Evolutionary conservation across 179 eudicot species (phyloP).

Genomic region (Spergularia azorica): DNA sequence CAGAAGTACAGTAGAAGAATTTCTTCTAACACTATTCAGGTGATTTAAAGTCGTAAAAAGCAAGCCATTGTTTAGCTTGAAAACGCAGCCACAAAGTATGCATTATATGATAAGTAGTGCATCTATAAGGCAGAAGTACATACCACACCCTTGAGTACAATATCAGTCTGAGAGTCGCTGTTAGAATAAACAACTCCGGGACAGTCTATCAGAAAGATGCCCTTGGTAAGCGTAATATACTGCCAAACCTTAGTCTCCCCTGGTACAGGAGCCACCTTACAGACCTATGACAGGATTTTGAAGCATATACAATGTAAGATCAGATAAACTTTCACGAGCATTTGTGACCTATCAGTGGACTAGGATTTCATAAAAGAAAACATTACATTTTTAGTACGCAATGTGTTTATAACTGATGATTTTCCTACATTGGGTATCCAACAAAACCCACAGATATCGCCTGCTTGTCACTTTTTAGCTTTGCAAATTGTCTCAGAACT

Average conservation of each 20-base stretch:
- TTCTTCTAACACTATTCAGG: neutral
- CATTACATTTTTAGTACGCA: conserved; percentile 86
- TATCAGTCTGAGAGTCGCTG: conserved; percentile 83
- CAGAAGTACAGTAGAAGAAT: neutral
- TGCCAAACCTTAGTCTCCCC: conserved; percentile 98
- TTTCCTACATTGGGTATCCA: conserved; percentile 97
- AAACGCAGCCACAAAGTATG: neutral
- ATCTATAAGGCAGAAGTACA: conserved; percentile 26
- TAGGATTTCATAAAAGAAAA: neutral
- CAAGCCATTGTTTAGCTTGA: neutral
- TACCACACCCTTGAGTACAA: conserved; percentile 98
- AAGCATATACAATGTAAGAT: neutral
- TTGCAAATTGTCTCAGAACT: conserved; percentile 82
- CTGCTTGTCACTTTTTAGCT: conserved; percentile 82
- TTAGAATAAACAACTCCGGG: conserved; percentile 95
- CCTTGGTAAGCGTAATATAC: conserved; percentile 87
- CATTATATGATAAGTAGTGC: neutral
- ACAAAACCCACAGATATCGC: conserved; percentile 94
- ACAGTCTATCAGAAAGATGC: conserved; percentile 83
- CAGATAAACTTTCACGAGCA: neutral
- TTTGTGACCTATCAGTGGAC: neutral
- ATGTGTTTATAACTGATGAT: conserved; percentile 88
- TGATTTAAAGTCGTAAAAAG: neutral
- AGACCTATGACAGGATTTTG: conserved; percentile 39
- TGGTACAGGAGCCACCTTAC: conserved; percentile 92